Evolutionary conservation across 306 rosid species (phyloP), one percentile per base, ranked within the genome.

Genomic region (Quercus gilva): DNA sequence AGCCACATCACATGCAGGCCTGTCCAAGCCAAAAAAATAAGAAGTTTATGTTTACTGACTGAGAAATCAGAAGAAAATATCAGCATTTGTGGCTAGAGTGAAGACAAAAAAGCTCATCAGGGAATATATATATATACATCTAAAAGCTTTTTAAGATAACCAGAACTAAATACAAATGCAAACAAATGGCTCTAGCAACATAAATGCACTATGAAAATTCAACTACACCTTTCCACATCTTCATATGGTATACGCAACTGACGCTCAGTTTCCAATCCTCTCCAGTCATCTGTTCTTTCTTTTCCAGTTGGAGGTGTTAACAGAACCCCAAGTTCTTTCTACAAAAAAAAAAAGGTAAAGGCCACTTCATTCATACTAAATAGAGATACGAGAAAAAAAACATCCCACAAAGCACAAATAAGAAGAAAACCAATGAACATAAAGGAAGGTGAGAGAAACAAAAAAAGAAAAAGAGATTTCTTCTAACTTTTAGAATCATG

Each of bases 1-100:
- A n/a, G 97, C 97, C 55, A 92, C 77, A 86, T 94, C 99, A 85
- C 97, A 92, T 71, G 94, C 91, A n/a, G 97, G 97, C 85, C 99
- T 94, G 97, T 80, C 75, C 73, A 82, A 60, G 60, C 55, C 70
- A 31, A 28, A 6, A 81, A 70, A 43, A 52, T 35, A 56, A 80
- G 45, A 55, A 8, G 61, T 69, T 55, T 72, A 73, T 74, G 59
- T 58, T 69, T 9, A n/a, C 33, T 51, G 31, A 49, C 23, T 5
- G 17, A 13, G 10, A 11, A 26, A 70, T 41, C 2, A 55, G 5
- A 69, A 17, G n/a, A 2, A 81, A 78, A 72, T 76, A 26, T 52
- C n/a, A 8, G 80, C 72, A 57, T 26, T 61, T 43, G 73, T 29
- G 31, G 78, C 75, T 26, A 23, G 69, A 56, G 25, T 33, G 26